Base-by-base conservation (phyloP, 2,329 filamentous ascomycete species). In the Myriangium duriaei region DNA sequence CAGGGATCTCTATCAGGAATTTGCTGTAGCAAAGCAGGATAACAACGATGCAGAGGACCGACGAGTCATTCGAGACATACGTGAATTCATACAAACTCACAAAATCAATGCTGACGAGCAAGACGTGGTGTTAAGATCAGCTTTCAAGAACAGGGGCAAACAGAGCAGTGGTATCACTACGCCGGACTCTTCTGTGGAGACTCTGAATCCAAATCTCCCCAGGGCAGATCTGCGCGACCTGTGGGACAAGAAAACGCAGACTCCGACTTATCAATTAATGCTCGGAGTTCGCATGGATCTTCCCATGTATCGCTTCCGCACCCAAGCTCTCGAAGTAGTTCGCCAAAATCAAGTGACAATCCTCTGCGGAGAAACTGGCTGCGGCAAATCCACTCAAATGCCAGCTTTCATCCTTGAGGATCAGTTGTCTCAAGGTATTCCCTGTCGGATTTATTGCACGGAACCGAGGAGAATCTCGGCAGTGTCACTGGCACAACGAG, bases 321-420 rank as follows among this genome's bases (percentile, higher is more conserved):
- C 82, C 10, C 72, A 84, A 34, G 85, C 95, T 5, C 63, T 96
- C 10, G 68, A 74, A 16, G 74, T 82, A 2, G 78, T 98, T 18
- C 79, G 84, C 32, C 68, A 72, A 14, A 73, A 93, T 47, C 87
- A 91, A 51, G 81, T 93, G 7, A 78, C 91, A 7, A 95, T 98
- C 42, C 74, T 98, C 18, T 96, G 88, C 55, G 91, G 91, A 55
- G 91, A 98, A 61, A 98, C 91, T 2, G 91, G 91, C 48, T 95
- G 81, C 56, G 91, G 91, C 46, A 98, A 98, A 65, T 95, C 86
- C 58, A 98, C 91, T 0, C 91, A 98, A 52, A 81, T 95, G n/a
- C 91, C 91, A 4, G 79, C 87, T 1, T 96, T 92, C 54, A 74
- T 98, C 38, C 67, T 98, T 5, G 91, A 98, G 57, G 76, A 94